Percentiles rank a stretch among this genome's conserved stretches.
These are phyloP conservation scores for Mycena alexandri DNA, from an alignment of 768 basidiomycete species.

Conservation along the genomic window DNA sequence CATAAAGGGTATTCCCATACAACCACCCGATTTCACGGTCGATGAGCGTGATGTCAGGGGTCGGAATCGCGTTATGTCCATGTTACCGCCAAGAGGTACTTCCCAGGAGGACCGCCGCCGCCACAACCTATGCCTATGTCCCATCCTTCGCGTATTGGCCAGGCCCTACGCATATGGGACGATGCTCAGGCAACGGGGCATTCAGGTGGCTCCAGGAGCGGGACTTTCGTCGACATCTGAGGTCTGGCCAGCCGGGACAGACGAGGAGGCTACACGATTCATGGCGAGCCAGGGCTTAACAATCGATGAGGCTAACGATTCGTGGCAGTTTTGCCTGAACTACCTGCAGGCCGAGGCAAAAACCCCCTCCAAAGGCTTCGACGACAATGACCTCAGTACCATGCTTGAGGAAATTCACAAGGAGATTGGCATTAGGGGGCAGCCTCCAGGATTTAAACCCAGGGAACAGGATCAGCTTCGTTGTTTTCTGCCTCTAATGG, in stretches of 20 bases:
- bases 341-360: too few species aligned
- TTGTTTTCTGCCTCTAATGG: too few species aligned
- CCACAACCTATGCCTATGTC: neutral
- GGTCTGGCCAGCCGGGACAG: neutral
- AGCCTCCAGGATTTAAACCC: too few species aligned
- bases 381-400: too few species aligned
- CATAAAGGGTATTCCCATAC: neutral
- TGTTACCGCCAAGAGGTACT: neutral
- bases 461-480: too few species aligned
- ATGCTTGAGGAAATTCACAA: too few species aligned
- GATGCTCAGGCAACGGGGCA: neutral
- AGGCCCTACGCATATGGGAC: neutral
- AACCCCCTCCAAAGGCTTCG: too few species aligned
- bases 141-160: neutral
- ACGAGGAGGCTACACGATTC: neutral
- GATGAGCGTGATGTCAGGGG: neutral
- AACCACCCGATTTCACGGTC: neutral
- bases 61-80: neutral
- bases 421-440: too few species aligned
- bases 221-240: neutral
- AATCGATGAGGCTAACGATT: neutral
- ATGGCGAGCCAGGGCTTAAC: neutral
- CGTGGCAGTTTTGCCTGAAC: neutral
- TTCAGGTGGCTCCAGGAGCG: neutral
- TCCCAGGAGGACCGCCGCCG: neutral